phyloP scores from a whole-genome alignment of 2,329 filamentous ascomycete genomes.

The Ilyonectria mors-panacis region DNA sequence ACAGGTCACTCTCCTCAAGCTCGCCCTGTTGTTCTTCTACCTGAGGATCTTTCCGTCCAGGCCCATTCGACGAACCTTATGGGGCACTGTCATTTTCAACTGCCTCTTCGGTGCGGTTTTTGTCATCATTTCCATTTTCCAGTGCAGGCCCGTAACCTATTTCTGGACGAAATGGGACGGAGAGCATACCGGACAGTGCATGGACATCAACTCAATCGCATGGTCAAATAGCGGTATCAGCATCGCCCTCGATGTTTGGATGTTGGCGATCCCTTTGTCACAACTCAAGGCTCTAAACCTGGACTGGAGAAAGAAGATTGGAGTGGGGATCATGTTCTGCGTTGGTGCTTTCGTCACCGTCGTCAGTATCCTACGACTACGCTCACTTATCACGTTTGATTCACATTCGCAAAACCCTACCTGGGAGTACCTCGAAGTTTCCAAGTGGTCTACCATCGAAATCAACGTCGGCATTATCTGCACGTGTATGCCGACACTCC shows the following conservation, averaged over 20 bases:
- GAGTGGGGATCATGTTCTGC: slow-evolving; percentile 66
- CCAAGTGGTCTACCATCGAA: slow-evolving; percentile 57
- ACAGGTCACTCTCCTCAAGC: slow-evolving; percentile 63
- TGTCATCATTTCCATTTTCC: slow-evolving; percentile 61
- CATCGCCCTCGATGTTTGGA: slow-evolving; percentile 68
- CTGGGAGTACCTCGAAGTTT: slow-evolving; percentile 43
- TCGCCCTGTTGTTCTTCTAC: slow-evolving; percentile 69
- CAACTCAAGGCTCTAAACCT: slow-evolving; percentile 60
- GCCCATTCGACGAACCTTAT: slow-evolving; percentile 57
- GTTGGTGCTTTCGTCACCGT: slow-evolving; percentile 62
- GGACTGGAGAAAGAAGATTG: slow-evolving; percentile 44
- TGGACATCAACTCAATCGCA: slow-evolving; percentile 63
- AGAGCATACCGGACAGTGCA: slow-evolving; percentile 62
- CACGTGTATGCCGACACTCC: no score
- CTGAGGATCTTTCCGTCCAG: slow-evolving; percentile 65
- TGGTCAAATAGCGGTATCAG: slow-evolving; percentile 68
- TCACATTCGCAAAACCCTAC: no score
- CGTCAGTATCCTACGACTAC: slow-evolving; percentile 34
- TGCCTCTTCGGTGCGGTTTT: slow-evolving; percentile 59
- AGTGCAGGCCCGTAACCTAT: slow-evolving; percentile 66
- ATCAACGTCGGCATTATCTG: slow-evolving; percentile 12
- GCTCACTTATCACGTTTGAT: no score
- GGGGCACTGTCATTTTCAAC: slow-evolving; percentile 58
- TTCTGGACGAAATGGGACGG: slow-evolving; percentile 70
- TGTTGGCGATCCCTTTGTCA: slow-evolving; percentile 66